Conservation (phyloP, 2,329 filamentous ascomycete species). For the Cordyceps cicadae region DNA sequence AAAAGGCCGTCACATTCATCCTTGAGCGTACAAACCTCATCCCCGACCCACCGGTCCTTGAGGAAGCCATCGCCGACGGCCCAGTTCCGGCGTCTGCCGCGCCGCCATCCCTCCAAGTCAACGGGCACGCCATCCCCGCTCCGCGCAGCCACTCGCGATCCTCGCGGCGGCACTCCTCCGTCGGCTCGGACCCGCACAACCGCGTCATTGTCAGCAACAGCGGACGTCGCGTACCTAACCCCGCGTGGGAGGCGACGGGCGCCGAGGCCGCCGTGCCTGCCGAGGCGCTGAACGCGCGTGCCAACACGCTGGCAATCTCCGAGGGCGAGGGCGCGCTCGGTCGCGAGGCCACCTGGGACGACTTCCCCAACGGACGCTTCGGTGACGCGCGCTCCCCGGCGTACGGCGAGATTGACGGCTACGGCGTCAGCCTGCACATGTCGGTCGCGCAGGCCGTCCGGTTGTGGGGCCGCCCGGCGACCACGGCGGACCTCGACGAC, state of each 20-base stretch:
- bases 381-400: conserved; percentile 88
- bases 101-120: conserved; percentile 33
- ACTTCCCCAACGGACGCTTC: conserved; percentile 94
- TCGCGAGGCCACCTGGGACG: conserved; percentile 95
- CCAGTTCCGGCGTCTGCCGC: conserved; percentile 17
- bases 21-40: conserved; percentile 81
- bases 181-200: conserved; percentile 81
- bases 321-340: conserved; percentile 86
- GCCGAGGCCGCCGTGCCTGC: conserved; percentile 69
- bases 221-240: conserved; percentile 41
- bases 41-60: conserved; percentile 48
- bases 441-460: conserved; percentile 73
- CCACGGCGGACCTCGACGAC: conserved; percentile 61
- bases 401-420: conserved; percentile 96
- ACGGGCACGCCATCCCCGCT: conserved; percentile 33
- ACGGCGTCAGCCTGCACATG: conserved; percentile 91
- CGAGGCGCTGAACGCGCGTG: conserved; percentile 65
- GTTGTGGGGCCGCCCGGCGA: conserved; percentile 75
- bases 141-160: conserved; percentile 27
- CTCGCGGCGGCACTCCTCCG: conserved; percentile 61
- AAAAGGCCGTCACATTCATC: conserved; percentile 92
- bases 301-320: conserved; percentile 84
- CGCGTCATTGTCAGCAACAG: conserved; percentile 70
- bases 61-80: conserved; percentile 44
- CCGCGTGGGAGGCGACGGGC: conserved; percentile 64